phyloP scores from a whole-genome alignment of 2,329 filamentous ascomycete genomes.

The Fusarium luffae region DNA sequence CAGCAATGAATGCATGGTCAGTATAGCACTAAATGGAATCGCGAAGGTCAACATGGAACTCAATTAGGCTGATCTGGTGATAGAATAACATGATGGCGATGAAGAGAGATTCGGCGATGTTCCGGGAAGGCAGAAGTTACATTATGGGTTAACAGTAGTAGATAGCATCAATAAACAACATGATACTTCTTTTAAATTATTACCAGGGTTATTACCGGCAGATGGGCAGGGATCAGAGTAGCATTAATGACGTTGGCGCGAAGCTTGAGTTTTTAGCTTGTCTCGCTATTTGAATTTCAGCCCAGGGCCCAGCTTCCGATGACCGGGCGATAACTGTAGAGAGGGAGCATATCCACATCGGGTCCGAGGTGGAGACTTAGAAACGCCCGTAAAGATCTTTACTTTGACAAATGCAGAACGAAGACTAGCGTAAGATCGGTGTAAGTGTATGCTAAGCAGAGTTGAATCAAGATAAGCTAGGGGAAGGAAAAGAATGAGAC shows the following conservation, averaged over 20 bases:
- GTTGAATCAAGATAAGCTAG: background rate
- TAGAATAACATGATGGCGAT: background rate
- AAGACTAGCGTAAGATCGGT: background rate
- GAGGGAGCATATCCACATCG: conserved; percentile 23
- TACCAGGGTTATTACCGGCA: conserved; percentile 39
- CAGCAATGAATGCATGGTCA: conserved; percentile 39
- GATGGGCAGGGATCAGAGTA: conserved; percentile 24
- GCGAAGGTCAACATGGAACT: conserved; percentile 55
- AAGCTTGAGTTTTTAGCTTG: conserved; percentile 28
- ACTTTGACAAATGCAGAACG: background rate
- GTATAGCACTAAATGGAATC: conserved; percentile 49
- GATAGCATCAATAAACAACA: conserved; percentile 39
- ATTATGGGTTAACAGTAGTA: conserved; percentile 21
- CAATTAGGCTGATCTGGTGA: conserved; percentile 16
- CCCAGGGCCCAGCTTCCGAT: conserved; percentile 37
- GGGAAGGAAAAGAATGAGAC: background rate
- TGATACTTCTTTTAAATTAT: conserved; percentile 12
- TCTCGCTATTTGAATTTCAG: conserved; percentile 22
- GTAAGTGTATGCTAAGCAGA: background rate
- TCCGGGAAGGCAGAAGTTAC: conserved; percentile 28
- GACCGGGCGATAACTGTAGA: conserved; percentile 24
- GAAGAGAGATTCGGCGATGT: conserved; percentile 13
- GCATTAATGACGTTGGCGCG: conserved; percentile 33
- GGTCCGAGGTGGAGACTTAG: conserved; percentile 24
- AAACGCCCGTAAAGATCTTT: background rate